Evolutionary conservation across 257 asterid species (phyloP), one percentile per base, ranked within the genome.

Genomic region (Solanum chiquidenum): DNA sequence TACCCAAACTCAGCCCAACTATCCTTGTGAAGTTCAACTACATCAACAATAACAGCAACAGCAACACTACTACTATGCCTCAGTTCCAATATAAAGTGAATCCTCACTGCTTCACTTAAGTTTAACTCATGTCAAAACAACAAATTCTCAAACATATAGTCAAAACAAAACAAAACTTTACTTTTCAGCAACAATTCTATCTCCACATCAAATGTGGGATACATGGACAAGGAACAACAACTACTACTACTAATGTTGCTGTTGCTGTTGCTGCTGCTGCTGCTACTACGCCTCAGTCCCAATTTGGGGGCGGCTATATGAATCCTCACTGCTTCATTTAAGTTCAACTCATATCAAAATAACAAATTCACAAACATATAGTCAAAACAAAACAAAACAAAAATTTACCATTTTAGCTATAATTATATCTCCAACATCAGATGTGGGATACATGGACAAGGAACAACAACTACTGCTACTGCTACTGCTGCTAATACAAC

Each of bases 181-280:
- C 99, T 97, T 97, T 93, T 96, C 99, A 12, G 98, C 94, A n/a
- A 97, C 86, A 88, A 97, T 90, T 68, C 99, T 92, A 71, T 94
- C 99, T 6, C 99, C 99, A 92, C 95, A 86, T 94, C 95, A 64
- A 97, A 98, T 38, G 99, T 97, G 31, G 99, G 99, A 90, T 44
- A 93, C 99, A 97, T 97, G 42, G 99, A 97, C 49, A 94, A 84
- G 3, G 99, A 94, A 55, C 35, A 12, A 6, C 13, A 9, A 62
- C 14, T 7, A 6, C 9, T 18, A 55, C 62, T 18, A 18, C 8
- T 52, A 52, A n/a, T 10, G 10, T 4, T 55, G 6, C 3, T 52
- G 3, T 1, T 52, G 62, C 8, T 52, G 0, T 9, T 52, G 3
- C 23, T 52, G 9, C 10, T 16, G 4, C 62, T 18, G 3, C 64